Evolutionary conservation across 2,329 filamentous ascomycete genomes (phyloP), one percentile per base, ranked within the genome.

Genomic region (Aspergillus candidus): DNA sequence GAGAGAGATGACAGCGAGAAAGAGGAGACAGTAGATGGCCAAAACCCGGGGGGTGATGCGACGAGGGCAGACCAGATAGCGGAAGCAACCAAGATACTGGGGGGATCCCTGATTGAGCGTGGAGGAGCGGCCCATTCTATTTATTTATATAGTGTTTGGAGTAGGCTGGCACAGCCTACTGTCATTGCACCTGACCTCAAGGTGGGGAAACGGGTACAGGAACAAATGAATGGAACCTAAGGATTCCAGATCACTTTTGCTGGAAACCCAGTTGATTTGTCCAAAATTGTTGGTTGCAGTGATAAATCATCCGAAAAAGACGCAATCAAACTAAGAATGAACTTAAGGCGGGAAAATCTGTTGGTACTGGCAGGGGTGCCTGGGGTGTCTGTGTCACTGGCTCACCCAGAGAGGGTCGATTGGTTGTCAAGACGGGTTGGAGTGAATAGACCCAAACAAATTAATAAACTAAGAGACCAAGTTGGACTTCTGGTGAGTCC

Each of bases 1-100:
- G 12, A 60, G 46, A 32, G 44, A 43, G 35, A 55, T 57, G 45
- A 61, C 43, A 18, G 52, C 44, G 22, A 68, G 47, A 44, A 61
- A 64, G 17, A 67, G 39, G 37, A 59, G 45, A 43, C 49, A 56
- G 45, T 59, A 66, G 22, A 61, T 17, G 38, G 54, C 35, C 12
- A 65, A 46, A 22, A 65, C 34, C 46, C 60, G 57, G 46, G 48
- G 44, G 22, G 60, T 55, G 47, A 65, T 43, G 14, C 60, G 60
- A 30, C 55, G 46, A 49, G 57, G 58, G 41, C 53, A 59, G 39
- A 62, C 38, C 40, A 61, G 46, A 50, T 57, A 58, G 31, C 52
- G 55, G 43, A 59, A 49, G 42, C 48, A 55, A 41, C 55, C 45
- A 51, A 55, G 53, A 52, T 56, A 47, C 46, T 50, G 52, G 46